Percentiles rank a stretch among this genome's conserved stretches.
These are phyloP conservation scores for Claviceps sp. DNA, from an alignment of 2,329 filamentous ascomycete genomes.

Conservation along the genomic window DNA sequence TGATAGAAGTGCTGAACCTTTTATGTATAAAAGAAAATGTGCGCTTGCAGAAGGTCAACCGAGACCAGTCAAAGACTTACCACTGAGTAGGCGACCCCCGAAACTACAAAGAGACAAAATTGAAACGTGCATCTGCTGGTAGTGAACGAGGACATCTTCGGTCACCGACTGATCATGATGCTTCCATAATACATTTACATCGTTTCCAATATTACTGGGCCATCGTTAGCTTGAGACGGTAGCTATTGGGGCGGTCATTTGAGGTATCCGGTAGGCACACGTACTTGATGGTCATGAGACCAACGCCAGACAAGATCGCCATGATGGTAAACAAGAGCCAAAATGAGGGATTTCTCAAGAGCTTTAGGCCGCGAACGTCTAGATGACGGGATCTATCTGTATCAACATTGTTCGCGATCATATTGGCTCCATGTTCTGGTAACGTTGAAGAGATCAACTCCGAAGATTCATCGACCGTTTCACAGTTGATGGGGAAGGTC, in stretches of 20 bases:
- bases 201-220: conserved; percentile 81
- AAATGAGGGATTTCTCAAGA: conserved; percentile 65
- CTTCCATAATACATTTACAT: conserved; percentile 77
- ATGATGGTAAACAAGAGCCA: conserved; percentile 85
- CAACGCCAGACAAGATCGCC: conserved; percentile 82
- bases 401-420: conserved; percentile 50
- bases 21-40: background rate
- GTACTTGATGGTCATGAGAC: conserved; percentile 98
- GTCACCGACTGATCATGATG: conserved; percentile 63
- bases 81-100: conserved; percentile 62
- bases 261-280: conserved; percentile 17
- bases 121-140: conserved; percentile 85
- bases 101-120: conserved; percentile 87
- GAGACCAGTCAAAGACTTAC: conserved; percentile 27
- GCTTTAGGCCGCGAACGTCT: conserved; percentile 78
- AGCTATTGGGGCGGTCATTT: background rate
- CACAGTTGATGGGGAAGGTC: background rate
- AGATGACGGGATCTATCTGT: conserved; percentile 61
- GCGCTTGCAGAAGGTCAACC: background rate
- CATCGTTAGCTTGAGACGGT: background rate
- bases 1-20: background rate
- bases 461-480: conserved; percentile 54
- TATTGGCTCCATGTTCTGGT: conserved; percentile 36
- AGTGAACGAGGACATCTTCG: conserved; percentile 62
- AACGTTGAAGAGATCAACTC: conserved; percentile 62